Percentiles rank a stretch among this genome's conserved stretches.
These are phyloP conservation scores for Fusarium poae DNA, from an alignment of 2,329 filamentous ascomycete species.

Conservation along the genomic window DNA sequence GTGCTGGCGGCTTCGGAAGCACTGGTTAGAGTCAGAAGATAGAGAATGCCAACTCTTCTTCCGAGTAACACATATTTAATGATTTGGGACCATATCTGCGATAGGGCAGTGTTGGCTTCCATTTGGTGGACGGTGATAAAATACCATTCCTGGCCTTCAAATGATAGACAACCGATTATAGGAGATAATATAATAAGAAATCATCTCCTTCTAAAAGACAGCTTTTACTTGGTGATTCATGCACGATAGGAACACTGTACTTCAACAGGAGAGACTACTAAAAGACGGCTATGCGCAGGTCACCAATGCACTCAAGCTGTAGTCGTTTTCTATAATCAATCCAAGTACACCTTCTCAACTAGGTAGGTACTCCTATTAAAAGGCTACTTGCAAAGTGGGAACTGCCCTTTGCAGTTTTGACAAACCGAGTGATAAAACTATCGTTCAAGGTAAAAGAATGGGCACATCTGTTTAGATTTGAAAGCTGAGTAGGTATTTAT, in stretches of 20 bases:
- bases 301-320: background rate
- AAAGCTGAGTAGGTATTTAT: constrained; percentile 24
- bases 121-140: background rate
- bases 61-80: constrained; percentile 29
- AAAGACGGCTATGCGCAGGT: background rate
- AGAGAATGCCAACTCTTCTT: constrained; percentile 9
- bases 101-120: background rate
- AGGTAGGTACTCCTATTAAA: background rate
- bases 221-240: background rate
- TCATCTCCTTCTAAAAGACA: background rate
- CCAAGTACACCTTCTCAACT: too few species aligned
- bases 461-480: background rate
- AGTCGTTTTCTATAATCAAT: constrained; percentile 17
- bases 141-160: background rate
- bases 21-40: constrained; percentile 67
- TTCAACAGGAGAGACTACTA: background rate
- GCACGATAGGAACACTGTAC: background rate
- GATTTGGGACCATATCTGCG: constrained; percentile 1
- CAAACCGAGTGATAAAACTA: background rate
- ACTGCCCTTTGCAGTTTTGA: background rate
- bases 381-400: background rate
- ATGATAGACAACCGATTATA: background rate
- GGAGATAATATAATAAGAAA: background rate
- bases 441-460: background rate
- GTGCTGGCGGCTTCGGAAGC: constrained; percentile 91